phyloP scores from a whole-genome alignment of 306 rosid species.

The Abrus pulchellus region DNA sequence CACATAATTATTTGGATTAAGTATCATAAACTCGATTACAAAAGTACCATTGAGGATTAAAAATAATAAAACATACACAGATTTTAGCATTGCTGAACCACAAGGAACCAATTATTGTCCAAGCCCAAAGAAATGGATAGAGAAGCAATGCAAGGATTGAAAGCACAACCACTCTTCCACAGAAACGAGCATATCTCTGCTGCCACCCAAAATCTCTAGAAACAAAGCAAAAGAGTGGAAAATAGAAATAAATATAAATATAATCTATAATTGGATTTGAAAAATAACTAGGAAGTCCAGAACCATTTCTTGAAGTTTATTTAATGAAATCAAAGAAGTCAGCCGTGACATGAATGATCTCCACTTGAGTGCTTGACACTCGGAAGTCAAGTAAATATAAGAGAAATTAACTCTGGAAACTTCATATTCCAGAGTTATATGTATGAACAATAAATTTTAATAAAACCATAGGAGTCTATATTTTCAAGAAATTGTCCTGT shows the following conservation, averaged over 20 bases:
- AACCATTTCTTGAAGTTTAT: conserved; percentile 11
- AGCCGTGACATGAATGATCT: neutral
- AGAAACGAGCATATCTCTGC: conserved; percentile 83
- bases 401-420: conserved; percentile 7
- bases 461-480: conserved; percentile 17
- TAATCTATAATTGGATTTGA: conserved; percentile 19
- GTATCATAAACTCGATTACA: conserved; percentile 36
- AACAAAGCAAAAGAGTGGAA: conserved; percentile 29
- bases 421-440: neutral
- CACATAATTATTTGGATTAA: conserved; percentile 46
- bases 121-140: conserved; percentile 91
- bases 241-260: conserved; percentile 7
- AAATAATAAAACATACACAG: conserved; percentile 64
- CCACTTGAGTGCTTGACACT: conserved; percentile 19
- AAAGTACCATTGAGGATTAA: conserved; percentile 12
- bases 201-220: conserved; percentile 89
- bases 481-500: conserved; percentile 4
- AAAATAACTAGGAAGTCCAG: conserved; percentile 10
- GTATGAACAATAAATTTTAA: neutral
- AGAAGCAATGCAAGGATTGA: conserved; percentile 71
- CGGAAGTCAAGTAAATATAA: neutral
- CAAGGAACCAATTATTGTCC: conserved; percentile 80
- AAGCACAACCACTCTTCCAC: conserved; percentile 80
- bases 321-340: neutral
- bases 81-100: conserved; percentile 72